phyloP scores from a whole-genome alignment of 2,329 filamentous ascomycete species.

The Pyrenophora tritici-repentis region DNA sequence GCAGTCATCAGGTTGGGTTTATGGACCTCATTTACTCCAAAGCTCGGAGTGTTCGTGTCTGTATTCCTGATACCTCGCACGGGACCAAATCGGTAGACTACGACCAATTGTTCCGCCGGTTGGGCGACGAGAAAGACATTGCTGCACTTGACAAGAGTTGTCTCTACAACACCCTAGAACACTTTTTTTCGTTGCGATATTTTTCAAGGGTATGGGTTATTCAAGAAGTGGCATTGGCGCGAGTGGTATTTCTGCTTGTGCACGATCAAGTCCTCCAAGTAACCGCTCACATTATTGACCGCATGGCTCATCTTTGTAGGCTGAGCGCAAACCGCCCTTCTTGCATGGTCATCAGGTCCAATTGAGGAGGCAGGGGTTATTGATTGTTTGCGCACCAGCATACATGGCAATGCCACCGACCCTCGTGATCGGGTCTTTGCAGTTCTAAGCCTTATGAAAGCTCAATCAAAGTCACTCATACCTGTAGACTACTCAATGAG shows the following conservation, averaged over 20 bases:
- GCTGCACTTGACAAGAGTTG: not conserved
- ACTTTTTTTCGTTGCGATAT: slow-evolving; percentile 7
- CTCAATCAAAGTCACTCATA: not conserved
- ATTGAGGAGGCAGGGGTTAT: not conserved
- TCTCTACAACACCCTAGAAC: not conserved
- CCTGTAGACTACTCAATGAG: slow-evolving; percentile 10
- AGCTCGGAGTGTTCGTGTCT: slow-evolving; percentile 3
- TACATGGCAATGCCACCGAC: slow-evolving; percentile 1
- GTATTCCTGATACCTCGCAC: not conserved
- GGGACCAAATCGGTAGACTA: not conserved
- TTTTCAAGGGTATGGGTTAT: slow-evolving; percentile 24
- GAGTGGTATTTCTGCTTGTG: slow-evolving; percentile 4
- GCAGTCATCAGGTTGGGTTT: slow-evolving; percentile 18
- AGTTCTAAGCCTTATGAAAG: slow-evolving; percentile 13
- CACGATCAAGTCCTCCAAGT: slow-evolving; percentile 1
- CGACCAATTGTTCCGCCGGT: not conserved
- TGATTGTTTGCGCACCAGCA: not conserved
- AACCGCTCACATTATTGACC: not conserved
- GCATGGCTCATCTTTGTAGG: not conserved
- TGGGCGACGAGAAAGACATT: not conserved
- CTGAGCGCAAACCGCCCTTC: no score
- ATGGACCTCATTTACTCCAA: slow-evolving; percentile 20
- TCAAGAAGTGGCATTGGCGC: slow-evolving; percentile 22
- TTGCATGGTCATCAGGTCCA: not conserved
- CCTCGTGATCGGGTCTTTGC: not conserved